Evolutionary conservation across 2,329 filamentous ascomycete genomes (phyloP).

Genomic region (Aspergillus felis): DNA sequence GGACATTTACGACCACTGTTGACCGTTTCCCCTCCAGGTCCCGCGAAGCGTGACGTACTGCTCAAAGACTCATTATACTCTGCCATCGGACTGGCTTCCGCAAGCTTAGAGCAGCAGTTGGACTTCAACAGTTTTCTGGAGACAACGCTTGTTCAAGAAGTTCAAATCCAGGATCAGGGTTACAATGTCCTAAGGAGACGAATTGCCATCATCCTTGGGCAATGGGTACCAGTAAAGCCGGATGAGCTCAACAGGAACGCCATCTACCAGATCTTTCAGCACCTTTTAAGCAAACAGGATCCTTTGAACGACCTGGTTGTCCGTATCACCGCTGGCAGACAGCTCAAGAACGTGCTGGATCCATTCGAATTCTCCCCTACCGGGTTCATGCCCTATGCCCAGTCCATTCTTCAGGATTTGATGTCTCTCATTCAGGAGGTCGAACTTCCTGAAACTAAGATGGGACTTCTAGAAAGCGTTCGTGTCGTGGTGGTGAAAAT

Average conservation of each 20-base stretch:
- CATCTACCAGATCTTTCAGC: constrained; percentile 84
- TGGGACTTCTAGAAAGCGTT: constrained; percentile 84
- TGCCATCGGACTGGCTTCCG: constrained; percentile 79
- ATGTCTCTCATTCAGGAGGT: constrained; percentile 76
- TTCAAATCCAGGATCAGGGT: constrained; percentile 62
- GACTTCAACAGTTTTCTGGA: constrained; percentile 80
- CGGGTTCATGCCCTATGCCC: constrained; percentile 71
- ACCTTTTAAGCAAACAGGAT: constrained; percentile 75
- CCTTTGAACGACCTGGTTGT: constrained; percentile 86
- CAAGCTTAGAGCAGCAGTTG: constrained; percentile 68
- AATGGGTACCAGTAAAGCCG: constrained; percentile 82
- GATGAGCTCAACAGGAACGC: constrained; percentile 64
- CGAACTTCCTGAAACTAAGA: constrained; percentile 80
- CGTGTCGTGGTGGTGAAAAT: constrained; percentile 75
- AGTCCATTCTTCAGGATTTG: constrained; percentile 67
- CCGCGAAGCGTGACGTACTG: constrained; percentile 65
- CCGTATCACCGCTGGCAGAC: constrained; percentile 81
- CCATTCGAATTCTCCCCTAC: constrained; percentile 77
- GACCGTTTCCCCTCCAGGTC: constrained; percentile 31
- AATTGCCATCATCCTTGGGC: constrained; percentile 80
- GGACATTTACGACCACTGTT: constrained; percentile 2
- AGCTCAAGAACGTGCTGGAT: constrained; percentile 74
- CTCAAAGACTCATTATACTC: constrained; percentile 94
- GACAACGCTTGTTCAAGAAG: constrained; percentile 72
- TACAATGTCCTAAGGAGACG: constrained; percentile 83